Percentiles rank a stretch among this genome's conserved stretches.
Evolutionary conservation across 495 filamentous ascomycete genomes (phyloP).

Genomic region (Lepidopterella palustris): DNA sequence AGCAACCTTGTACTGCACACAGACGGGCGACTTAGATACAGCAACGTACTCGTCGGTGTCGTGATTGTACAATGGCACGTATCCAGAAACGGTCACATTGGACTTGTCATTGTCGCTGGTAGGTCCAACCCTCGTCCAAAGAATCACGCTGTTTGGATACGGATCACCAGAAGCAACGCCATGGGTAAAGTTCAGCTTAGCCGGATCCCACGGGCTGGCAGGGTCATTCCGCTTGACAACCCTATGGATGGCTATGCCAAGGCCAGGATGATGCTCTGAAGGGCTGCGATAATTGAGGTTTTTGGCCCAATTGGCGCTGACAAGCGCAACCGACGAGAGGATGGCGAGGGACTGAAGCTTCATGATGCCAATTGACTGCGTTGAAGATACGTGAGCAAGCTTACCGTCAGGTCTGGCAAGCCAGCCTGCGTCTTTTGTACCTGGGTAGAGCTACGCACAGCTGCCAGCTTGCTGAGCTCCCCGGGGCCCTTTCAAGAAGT

Average conservation of each 20-base stretch:
- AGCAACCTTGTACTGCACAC: constrained; percentile 51
- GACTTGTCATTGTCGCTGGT: constrained; percentile 46
- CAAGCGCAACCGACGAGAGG: constrained; percentile 1
- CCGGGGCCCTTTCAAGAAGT: neutral
- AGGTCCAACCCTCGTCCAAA: constrained; percentile 63
- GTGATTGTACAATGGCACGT: constrained; percentile 51
- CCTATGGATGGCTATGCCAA: constrained; percentile 49
- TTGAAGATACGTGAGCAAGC: neutral
- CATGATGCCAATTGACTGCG: constrained; percentile 17
- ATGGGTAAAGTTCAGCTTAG: constrained; percentile 57
- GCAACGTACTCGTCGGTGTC: constrained; percentile 47
- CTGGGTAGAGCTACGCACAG: neutral
- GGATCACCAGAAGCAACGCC: constrained; percentile 67
- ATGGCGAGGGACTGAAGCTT: constrained; percentile 14
- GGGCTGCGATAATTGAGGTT: constrained; percentile 58
- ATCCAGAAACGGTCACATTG: constrained; percentile 50
- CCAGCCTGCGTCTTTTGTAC: neutral
- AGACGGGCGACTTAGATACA: constrained; percentile 52
- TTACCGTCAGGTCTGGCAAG: neutral
- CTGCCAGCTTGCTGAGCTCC: neutral
- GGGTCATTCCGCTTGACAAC: constrained; percentile 42
- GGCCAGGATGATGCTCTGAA: constrained; percentile 49
- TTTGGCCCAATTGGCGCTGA: constrained; percentile 31
- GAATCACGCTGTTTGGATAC: constrained; percentile 55
- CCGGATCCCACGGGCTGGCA: constrained; percentile 39